phyloP scores from a whole-genome alignment of 768 basidiomycete species.

The Lentinula guzmanii region DNA sequence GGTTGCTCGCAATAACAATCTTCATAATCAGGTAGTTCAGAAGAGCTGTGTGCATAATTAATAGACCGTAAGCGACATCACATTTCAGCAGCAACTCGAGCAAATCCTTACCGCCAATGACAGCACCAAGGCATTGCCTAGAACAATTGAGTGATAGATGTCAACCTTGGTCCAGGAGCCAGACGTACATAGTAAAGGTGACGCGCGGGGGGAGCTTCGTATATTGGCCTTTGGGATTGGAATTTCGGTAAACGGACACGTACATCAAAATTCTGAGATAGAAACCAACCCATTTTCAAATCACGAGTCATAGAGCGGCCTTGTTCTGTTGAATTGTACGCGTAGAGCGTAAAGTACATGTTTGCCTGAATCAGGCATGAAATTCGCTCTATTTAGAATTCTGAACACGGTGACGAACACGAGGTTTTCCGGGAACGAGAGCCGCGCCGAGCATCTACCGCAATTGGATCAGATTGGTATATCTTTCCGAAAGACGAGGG shows the following conservation, averaged over 20 bases:
- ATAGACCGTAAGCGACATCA: background rate
- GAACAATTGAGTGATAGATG: background rate
- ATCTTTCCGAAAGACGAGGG: background rate
- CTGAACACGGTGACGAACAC: background rate
- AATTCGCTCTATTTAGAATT: background rate
- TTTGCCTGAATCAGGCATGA: background rate
- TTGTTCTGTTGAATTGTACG: conserved; percentile 12
- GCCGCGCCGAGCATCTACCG: conserved; percentile 10
- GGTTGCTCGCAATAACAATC: conserved; percentile 45
- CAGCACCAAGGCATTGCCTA: conserved; percentile 21
- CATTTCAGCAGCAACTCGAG: background rate
- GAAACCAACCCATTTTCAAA: conserved; percentile 13
- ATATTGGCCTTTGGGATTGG: background rate
- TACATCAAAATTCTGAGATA: background rate
- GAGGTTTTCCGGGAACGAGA: conserved; percentile 4
- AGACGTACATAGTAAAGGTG: conserved; percentile 6
- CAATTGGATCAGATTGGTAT: background rate
- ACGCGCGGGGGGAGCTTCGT: conserved; percentile 9
- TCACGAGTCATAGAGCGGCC: conserved; percentile 14
- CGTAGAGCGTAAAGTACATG: conserved; percentile 7
- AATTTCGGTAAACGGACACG: background rate
- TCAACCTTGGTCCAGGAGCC: too few species aligned
- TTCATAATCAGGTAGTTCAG: conserved; percentile 46
- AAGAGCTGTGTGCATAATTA: background rate
- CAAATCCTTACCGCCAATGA: conserved; percentile 31